Base-by-base conservation (phyloP, 2,329 filamentous ascomycete genomes). In the Ascochyta lentis region DNA sequence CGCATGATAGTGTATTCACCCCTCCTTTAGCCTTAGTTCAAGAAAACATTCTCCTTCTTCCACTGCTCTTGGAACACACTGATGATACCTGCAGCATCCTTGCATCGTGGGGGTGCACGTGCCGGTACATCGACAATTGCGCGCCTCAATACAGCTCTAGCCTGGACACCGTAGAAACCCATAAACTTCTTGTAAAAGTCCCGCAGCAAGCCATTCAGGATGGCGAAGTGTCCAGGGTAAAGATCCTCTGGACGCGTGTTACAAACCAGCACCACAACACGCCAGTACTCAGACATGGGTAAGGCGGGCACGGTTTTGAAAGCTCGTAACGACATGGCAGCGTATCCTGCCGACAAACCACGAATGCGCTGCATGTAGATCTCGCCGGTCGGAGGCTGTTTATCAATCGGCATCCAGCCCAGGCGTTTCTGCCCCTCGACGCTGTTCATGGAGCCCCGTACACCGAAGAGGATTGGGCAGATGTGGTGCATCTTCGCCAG, bases 391-490 rank as follows among this genome's bases (percentile, higher is more conserved):
- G 61, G 31, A 63, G 72, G 38, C 75, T 67, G 27, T 54, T 61
- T 54, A 45, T 65, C 51, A 16, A 63, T 60, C 5, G 58, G 57
- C 34, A 61, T 57, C 69, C 66, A 73, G n/a, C 74, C 74, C 6
- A 76, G 63, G 5, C 70, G 66, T 24, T 59, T 49, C 24, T 66
- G 66, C 27, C 73, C 73, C 49, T 66, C 56, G 15, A 60, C 83
- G 0, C 88, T 96, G 58, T 83, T 87, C 72, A 96, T 91, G 59
- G 81, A 86, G 23, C 91, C 93, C 39, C 86, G 83, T 61, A 93
- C 86, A 16, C 94, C 94, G 72, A 96, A 98, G 0, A 99, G 80
- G 1, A 92, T 88, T 0, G 95, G 94, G 67, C 92, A 96, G 3
- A 86, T 82, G 15, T 90, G 81, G 56, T 92, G 87, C 68, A 91